phyloP scores from a whole-genome alignment of 306 rosid genomes.

The Cucurbita pepo region DNA sequence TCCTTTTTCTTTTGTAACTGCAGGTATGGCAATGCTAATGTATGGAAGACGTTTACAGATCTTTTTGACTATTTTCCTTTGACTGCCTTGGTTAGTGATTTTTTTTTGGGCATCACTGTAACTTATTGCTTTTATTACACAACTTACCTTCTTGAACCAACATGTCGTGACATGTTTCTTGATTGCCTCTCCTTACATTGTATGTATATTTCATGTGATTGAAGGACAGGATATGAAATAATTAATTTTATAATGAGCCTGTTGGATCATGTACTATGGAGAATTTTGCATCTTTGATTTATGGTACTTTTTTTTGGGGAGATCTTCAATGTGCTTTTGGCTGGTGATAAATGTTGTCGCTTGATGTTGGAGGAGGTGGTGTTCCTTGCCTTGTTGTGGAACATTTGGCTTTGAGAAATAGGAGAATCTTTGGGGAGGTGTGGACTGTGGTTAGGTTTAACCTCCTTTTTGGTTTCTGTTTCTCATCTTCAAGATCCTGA shows the following conservation, averaged over 20 bases:
- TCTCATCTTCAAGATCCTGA: neutral
- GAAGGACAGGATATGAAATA: neutral
- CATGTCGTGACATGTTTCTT: neutral
- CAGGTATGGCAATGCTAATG: conserved; percentile 97
- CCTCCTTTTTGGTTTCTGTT: neutral
- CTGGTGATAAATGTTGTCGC: neutral
- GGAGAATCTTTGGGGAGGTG: neutral
- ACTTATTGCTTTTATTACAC: neutral
- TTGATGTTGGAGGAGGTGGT: neutral
- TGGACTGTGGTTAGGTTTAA: neutral
- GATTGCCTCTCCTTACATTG: neutral
- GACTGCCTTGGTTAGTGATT: conserved; percentile 90
- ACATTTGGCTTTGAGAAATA: neutral
- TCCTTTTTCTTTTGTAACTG: conserved; percentile 11
- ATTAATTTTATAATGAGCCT: neutral
- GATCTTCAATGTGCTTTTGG: neutral
- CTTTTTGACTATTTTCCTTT: conserved; percentile 93
- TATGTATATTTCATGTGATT: neutral
- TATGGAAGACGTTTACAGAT: conserved; percentile 97
- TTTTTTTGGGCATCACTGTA: neutral
- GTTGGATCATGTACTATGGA: neutral
- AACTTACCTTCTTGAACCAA: neutral
- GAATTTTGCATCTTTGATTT: neutral
- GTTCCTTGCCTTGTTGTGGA: neutral
- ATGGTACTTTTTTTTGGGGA: neutral